Percentiles rank a stretch among this genome's conserved stretches.
These are phyloP conservation scores for Ceratorhiza oryzae-sativae DNA, from an alignment of 1,284 basidiomycete genomes.

Conservation along the genomic window DNA sequence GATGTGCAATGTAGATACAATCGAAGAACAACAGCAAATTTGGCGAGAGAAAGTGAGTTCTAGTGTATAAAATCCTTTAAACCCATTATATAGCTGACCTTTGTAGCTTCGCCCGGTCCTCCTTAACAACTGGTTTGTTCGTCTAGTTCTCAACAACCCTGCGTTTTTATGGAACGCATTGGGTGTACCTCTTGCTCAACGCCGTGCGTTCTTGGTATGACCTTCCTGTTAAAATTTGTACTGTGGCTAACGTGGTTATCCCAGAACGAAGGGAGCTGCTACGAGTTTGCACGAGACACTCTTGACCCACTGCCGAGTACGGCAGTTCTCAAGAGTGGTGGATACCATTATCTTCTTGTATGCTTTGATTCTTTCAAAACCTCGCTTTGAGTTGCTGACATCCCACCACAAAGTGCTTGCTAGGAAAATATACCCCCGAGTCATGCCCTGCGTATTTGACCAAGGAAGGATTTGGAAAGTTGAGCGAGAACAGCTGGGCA, in stretches of 20 bases:
- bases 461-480: slow-evolving; percentile 65
- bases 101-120: slow-evolving; percentile 66
- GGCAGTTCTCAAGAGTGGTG: slow-evolving; percentile 62
- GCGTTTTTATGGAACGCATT: slow-evolving; percentile 82
- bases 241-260: background rate
- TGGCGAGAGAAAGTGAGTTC: slow-evolving; percentile 61
- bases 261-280: slow-evolving; percentile 39
- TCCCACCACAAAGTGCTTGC: slow-evolving; percentile 56
- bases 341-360: slow-evolving; percentile 74
- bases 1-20: slow-evolving; percentile 64
- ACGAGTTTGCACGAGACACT: slow-evolving; percentile 55
- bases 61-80: slow-evolving; percentile 46
- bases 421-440: slow-evolving; percentile 69
- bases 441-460: slow-evolving; percentile 80
- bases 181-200: slow-evolving; percentile 80
- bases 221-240: background rate
- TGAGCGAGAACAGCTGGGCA: slow-evolving; percentile 60
- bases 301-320: slow-evolving; percentile 67
- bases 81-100: background rate
- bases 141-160: slow-evolving; percentile 67
- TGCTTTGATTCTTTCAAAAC: slow-evolving; percentile 40
- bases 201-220: slow-evolving; percentile 60
- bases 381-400: background rate
- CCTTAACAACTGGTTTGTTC: slow-evolving; percentile 66
- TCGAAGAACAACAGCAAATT: slow-evolving; percentile 69